A percentile compares a stretch with the other conserved stretches of the same genome.
Evolutionary conservation across 148 eudicot species (phyloP).

Genomic region (Mesembryanthemum crystallinum): DNA sequence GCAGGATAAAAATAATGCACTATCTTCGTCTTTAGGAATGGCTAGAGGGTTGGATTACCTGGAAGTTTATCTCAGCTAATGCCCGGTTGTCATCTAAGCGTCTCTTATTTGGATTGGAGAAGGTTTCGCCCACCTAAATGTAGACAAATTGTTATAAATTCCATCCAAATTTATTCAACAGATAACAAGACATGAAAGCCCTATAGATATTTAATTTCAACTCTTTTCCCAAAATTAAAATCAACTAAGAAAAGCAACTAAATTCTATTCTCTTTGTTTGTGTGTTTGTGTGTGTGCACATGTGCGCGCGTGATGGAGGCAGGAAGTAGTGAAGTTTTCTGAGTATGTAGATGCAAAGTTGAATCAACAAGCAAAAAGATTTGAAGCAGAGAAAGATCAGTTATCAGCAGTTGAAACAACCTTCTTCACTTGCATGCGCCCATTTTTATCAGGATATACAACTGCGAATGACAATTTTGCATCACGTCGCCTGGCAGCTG

Average conservation of each 20-base stretch:
- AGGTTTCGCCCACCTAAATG: constrained; percentile 45
- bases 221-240: no score
- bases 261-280: no score
- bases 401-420: constrained; percentile 10
- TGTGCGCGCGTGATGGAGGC: not conserved
- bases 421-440: constrained; percentile 41
- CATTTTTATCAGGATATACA: constrained; percentile 50
- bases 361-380: not conserved
- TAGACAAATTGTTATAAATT: constrained; percentile 9
- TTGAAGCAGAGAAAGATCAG: not conserved
- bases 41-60: constrained; percentile 20
- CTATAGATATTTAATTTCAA: not conserved
- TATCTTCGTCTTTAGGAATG: not conserved
- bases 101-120: constrained; percentile 39
- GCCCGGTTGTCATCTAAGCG: constrained; percentile 41
- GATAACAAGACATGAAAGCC: not conserved
- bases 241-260: no score
- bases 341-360: not conserved
- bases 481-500: constrained; percentile 50
- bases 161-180: not conserved
- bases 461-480: constrained; percentile 53
- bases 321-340: not conserved
- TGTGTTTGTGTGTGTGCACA: no score
- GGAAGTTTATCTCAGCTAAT: constrained; percentile 38
- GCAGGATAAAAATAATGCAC: not conserved